Evolutionary conservation across 1,284 basidiomycete genomes (phyloP).

Genomic region (Porphyrellus sp.): DNA sequence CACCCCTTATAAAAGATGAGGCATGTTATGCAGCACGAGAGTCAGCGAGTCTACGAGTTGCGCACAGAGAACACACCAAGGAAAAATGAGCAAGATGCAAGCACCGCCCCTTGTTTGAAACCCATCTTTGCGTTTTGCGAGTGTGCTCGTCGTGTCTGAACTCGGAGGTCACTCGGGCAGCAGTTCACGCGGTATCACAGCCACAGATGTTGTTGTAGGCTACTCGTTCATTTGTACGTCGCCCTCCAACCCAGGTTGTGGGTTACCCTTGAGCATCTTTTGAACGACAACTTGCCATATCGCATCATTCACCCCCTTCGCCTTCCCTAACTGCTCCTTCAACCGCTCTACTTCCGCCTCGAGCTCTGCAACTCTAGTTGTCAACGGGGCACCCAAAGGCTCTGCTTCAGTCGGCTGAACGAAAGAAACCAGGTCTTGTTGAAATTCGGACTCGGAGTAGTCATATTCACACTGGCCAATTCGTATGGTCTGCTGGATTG

Average conservation of each 20-base stretch:
- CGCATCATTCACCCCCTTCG: constrained; percentile 81
- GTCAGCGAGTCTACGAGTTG: constrained; percentile 4
- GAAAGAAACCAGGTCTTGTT: constrained; percentile 61
- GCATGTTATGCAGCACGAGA: not conserved
- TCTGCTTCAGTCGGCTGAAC: constrained; percentile 41
- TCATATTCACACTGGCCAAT: constrained; percentile 25
- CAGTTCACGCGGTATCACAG: constrained; percentile 28
- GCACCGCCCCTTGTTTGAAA: constrained; percentile 79
- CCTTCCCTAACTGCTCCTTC: constrained; percentile 68
- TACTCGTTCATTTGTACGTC: constrained; percentile 11
- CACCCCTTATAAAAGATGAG: constrained; percentile 51
- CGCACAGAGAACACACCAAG: constrained; percentile 49
- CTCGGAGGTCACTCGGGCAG: not conserved
- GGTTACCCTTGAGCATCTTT: constrained; percentile 44
- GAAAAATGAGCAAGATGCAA: constrained; percentile 82
- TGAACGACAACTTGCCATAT: constrained; percentile 87
- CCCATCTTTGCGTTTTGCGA: constrained; percentile 56
- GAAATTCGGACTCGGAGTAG: constrained; percentile 53
- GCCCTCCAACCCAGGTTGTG: not conserved
- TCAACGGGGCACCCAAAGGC: constrained; percentile 41
- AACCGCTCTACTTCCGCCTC: constrained; percentile 67
- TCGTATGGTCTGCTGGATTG: constrained; percentile 16
- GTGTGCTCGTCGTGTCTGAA: not conserved
- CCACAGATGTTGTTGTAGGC: constrained; percentile 4
- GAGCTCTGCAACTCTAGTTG: constrained; percentile 62